Evolutionary conservation across 331 rosid genomes (phyloP).

Genomic region (Saraca asoca): DNA sequence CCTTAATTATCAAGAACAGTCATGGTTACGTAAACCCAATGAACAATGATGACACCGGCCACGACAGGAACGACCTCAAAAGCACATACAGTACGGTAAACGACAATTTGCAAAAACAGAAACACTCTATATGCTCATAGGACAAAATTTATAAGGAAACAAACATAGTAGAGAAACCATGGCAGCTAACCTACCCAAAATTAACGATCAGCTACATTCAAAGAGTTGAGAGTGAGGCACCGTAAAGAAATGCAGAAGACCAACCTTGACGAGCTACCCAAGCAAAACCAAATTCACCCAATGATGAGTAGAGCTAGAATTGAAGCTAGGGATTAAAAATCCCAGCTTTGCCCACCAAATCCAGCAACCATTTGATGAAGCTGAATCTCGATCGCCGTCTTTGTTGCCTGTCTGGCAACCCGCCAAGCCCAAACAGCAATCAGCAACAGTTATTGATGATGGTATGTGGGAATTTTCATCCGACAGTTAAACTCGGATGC

Average conservation of each 20-base stretch:
- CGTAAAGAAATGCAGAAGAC: slow-evolving; percentile 17
- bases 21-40: not conserved
- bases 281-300: slow-evolving; percentile 3
- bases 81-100: slow-evolving; percentile 5
- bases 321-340: slow-evolving; percentile 3
- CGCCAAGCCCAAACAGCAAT: slow-evolving; percentile 14
- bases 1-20: slow-evolving; percentile 19
- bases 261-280: slow-evolving; percentile 24
- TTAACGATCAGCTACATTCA: not conserved
- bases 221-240: slow-evolving; percentile 6
- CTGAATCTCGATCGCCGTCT: slow-evolving; percentile 37
- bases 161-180: not conserved
- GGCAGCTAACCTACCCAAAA: not conserved
- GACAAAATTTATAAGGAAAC: slow-evolving; percentile 3
- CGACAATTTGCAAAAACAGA: slow-evolving; percentile 16
- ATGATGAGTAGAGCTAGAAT: not conserved
- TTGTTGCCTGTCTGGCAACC: slow-evolving; percentile 29
- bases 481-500: not conserved
- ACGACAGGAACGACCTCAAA: not conserved
- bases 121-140: not conserved
- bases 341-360: slow-evolving; percentile 16
- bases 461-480: not conserved
- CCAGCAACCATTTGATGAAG: slow-evolving; percentile 22
- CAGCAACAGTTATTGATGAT: not conserved
- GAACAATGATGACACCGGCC: slow-evolving; percentile 20